Base-by-base conservation (phyloP, 2,329 filamentous ascomycete genomes). In the Geosmithia putterillii region DNA sequence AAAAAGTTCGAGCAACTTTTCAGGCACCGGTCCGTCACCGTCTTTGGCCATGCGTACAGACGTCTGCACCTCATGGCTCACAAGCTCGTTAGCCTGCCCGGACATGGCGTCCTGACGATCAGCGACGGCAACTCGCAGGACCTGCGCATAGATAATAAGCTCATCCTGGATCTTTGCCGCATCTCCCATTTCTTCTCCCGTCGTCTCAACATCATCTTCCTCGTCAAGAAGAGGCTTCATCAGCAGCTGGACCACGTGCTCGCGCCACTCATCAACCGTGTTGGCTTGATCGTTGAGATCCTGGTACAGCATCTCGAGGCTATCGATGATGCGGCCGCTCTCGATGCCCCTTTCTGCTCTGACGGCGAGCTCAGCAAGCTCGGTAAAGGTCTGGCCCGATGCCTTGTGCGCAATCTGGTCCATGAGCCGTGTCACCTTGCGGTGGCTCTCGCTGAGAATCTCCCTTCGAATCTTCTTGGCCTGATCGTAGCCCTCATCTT, bases 131-230 rank as follows among this genome's bases (percentile, higher is more conserved):
- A 83, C 78, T 46, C 86, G 75, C 22, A 95, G 67, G 8, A 77
- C 80, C 56, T 88, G 80, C 45, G 94, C 83, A 54, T 94, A 94
- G 7, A 85, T 85, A 61, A 90, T 86, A 37, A 95, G 75, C 56
- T 94, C 80, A 47, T 95, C 90, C 61, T 96, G 90, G 39, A 82
- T 74, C 57, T 86, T 86, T 0, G 88, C 86, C 0, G 90, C 94
- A 25, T 85, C 77, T 51, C 87, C 84, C 48, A 95, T 92, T 57
- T 96, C 92, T 46, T 95, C 83, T 20, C 92, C 92, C 10, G 87
- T 90, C 2, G 79, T 74, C 45, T 94, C 86, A 9, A 73, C 62
- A 15, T 67, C 67, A 1, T 79, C 78, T 36, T 94, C 87, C 54
- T 92, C 80, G 51, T 96, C 92, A 17, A 96, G 78, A 2, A 96